A percentile compares a stretch with the other conserved stretches of the same genome.
Evolutionary conservation across 1,139 yeast species (phyloP).

Genomic region (Saccharomyces uvarum): DNA sequence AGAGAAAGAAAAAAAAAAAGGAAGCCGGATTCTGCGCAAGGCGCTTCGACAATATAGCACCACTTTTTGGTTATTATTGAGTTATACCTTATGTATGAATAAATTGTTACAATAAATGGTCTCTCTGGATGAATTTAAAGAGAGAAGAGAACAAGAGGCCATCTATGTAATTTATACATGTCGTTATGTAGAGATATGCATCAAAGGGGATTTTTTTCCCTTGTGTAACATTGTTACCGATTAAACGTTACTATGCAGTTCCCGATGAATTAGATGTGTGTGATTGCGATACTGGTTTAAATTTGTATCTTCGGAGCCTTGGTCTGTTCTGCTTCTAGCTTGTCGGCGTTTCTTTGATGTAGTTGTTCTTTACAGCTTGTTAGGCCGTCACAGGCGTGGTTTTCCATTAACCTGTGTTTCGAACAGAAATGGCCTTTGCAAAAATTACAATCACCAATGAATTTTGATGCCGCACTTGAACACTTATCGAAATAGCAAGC

Average conservation of each 20-base stretch:
- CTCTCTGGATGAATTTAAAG: neutral
- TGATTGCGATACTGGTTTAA: conserved; percentile 3
- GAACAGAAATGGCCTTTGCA: conserved; percentile 86
- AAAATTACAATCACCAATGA: conserved; percentile 82
- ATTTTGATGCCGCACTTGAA: conserved; percentile 60
- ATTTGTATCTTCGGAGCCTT: conserved; percentile 38
- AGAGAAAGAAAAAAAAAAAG: neutral
- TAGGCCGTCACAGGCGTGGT: conserved; percentile 72
- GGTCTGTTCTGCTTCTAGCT: conserved; percentile 41
- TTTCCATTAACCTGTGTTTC: conserved; percentile 78
- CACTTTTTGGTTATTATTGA: neutral
- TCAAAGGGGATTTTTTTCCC: neutral
- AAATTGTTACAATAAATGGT: neutral
- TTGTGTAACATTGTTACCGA: neutral
- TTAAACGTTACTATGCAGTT: neutral
- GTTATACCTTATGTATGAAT: neutral
- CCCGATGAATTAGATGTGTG: neutral
- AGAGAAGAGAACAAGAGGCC: neutral
- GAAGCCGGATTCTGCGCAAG: neutral
- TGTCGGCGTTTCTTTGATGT: conserved; percentile 50
- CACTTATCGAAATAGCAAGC: conserved; percentile 60
- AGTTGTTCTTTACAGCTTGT: conserved; percentile 75
- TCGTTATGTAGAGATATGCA: neutral
- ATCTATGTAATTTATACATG: neutral
- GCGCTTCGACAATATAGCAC: neutral